Percentiles rank a stretch among this genome's conserved stretches.
Evolutionary conservation across 208 protist genomes (phyloP).

Genomic region (Acanthamoeba triangularis): DNA sequence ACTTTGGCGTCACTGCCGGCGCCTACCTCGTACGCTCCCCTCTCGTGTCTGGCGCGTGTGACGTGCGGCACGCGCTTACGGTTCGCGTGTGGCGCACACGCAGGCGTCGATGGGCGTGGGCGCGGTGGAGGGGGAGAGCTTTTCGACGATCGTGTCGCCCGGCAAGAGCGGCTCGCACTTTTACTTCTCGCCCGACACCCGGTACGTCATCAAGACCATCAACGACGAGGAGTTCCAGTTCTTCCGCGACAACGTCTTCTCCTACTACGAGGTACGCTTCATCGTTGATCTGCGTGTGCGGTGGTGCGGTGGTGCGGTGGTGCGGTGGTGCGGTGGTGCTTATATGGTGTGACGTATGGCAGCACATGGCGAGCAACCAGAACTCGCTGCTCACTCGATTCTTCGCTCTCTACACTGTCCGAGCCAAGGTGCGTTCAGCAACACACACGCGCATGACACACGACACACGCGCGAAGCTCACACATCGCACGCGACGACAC

Average conservation of each 20-base stretch:
- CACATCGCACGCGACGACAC: not conserved
- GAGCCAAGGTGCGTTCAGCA: not conserved
- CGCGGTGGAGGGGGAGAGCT: not conserved
- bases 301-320: too few species aligned
- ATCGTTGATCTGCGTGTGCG: too few species aligned
- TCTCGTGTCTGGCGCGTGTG: not conserved
- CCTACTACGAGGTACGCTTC: constrained; percentile 2
- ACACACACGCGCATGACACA: too few species aligned
- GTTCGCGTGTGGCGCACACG: too few species aligned
- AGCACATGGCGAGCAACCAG: not conserved
- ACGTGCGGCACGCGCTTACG: too few species aligned
- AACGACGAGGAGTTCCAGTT: constrained; percentile 40
- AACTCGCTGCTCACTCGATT: not conserved
- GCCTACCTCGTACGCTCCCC: not conserved
- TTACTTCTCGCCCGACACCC: constrained; percentile 16
- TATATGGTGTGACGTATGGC: too few species aligned
- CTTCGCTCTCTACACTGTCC: not conserved
- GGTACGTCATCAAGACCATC: constrained; percentile 25
- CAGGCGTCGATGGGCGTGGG: not conserved
- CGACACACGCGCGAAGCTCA: too few species aligned
- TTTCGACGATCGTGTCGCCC: not conserved
- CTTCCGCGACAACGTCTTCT: constrained; percentile 3
- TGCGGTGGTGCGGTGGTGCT: too few species aligned
- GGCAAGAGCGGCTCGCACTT: constrained; percentile 16
- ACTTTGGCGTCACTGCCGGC: not conserved